These are phyloP conservation scores for Solanum stenotomum DNA, from an alignment of 257 asterid species.

Conservation along the genomic window DNA sequence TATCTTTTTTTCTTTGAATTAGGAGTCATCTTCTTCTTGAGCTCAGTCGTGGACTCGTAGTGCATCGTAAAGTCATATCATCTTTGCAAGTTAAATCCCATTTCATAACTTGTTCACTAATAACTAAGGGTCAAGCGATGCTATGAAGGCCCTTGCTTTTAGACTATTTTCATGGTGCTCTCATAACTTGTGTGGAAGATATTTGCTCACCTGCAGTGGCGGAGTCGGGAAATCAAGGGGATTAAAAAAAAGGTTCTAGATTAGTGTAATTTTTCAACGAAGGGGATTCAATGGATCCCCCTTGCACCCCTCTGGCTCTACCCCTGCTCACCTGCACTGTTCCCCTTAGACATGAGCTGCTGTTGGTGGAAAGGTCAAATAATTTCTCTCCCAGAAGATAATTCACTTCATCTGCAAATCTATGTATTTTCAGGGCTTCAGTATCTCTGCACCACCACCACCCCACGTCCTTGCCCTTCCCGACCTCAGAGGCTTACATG, in stretches of 20 bases:
- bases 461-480: no score
- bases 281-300: no score
- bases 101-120: background rate
- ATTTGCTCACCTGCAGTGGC: background rate
- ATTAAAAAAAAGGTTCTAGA: no score
- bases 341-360: background rate
- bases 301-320: no score
- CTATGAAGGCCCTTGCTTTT: no score
- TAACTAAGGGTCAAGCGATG: background rate
- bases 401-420: no score
- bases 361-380: background rate
- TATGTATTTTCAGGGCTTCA: no score
- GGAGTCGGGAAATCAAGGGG: no score
- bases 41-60: background rate
- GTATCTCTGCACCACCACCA: no score
- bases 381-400: background rate
- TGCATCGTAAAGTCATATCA: background rate
- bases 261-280: no score
- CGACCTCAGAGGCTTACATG: no score
- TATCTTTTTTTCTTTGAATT: background rate
- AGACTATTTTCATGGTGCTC: background rate
- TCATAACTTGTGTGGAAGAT: background rate
- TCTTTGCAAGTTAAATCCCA: background rate
- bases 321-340: background rate
- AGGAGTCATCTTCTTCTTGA: background rate